A percentile compares a stretch with the other conserved stretches of the same genome.
Evolutionary conservation across 495 filamentous ascomycete species (phyloP).

Genomic region (Penicillium turbatum): DNA sequence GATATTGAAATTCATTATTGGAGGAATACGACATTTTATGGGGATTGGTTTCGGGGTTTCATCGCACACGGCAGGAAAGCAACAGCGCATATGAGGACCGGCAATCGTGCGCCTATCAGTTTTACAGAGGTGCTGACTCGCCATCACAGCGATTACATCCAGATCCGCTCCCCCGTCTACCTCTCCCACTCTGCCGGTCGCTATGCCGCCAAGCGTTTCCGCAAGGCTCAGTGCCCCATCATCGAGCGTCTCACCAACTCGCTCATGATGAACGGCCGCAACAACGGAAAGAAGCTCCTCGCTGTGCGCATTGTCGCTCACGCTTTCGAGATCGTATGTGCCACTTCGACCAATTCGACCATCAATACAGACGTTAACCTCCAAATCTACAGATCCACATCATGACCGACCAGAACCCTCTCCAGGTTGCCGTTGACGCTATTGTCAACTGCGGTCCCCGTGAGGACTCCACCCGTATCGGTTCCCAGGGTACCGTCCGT

Average conservation of each 20-base stretch:
- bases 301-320: constrained; percentile 98
- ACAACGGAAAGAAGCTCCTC: constrained; percentile 99
- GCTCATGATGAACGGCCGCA: constrained; percentile 99
- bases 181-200: constrained; percentile 96
- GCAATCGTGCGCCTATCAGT: constrained; percentile 2
- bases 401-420: constrained; percentile 99
- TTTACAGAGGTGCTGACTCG: constrained; percentile 17
- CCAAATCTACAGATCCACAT: constrained; percentile 76
- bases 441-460: constrained; percentile 99
- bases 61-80: constrained; percentile 7
- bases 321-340: constrained; percentile 95
- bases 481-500: constrained; percentile 97
- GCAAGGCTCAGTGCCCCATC: constrained; percentile 99
- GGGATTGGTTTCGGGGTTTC: neutral
- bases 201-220: constrained; percentile 99
- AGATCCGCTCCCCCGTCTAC: constrained; percentile 98
- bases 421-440: constrained; percentile 98
- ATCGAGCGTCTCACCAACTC: constrained; percentile 99
- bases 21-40: neutral
- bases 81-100: neutral
- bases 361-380: constrained; percentile 12
- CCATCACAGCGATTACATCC: constrained; percentile 86
- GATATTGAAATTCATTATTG: constrained; percentile 4
- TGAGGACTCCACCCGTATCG: constrained; percentile 99
- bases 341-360: constrained; percentile 1